Conservation (phyloP, 2,329 filamentous ascomycete species). For the Camillea tinctor region DNA sequence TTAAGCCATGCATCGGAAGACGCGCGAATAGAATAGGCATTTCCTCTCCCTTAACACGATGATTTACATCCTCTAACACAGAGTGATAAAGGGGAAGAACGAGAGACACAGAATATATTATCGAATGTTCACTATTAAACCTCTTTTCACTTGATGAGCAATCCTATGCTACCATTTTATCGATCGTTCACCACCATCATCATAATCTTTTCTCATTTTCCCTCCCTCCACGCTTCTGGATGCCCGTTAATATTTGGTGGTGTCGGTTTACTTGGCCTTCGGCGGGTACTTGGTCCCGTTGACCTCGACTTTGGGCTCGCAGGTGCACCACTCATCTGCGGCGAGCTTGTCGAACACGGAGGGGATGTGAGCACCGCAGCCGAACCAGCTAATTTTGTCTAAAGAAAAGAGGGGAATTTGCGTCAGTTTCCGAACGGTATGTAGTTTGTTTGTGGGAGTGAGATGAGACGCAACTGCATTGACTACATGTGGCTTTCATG, state of each 20-base stretch:
- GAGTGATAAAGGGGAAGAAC: no score
- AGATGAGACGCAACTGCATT: slow-evolving; percentile 54
- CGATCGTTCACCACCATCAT: no score
- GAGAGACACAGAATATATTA: no score
- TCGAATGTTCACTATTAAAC: background rate
- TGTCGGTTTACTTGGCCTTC: slow-evolving; percentile 43
- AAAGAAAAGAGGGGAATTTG: background rate
- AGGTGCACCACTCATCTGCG: slow-evolving; percentile 61
- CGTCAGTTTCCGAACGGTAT: background rate
- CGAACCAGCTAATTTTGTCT: slow-evolving; percentile 64
- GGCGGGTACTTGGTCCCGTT: slow-evolving; percentile 65
- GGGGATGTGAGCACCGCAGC: slow-evolving; percentile 62
- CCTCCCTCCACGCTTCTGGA: background rate
- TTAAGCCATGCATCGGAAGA: no score
- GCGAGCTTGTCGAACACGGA: slow-evolving; percentile 61
- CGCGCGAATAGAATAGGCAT: no score
- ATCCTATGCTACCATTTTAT: no score
- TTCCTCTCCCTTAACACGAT: no score
- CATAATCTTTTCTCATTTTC: no score
- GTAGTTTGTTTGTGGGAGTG: background rate
- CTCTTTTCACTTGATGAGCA: no score
- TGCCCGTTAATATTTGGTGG: background rate
- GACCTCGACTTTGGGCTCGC: slow-evolving; percentile 60
- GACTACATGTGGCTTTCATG: slow-evolving; percentile 59
- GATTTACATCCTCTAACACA: no score